These are phyloP conservation scores for Hanseniaspora lachancei DNA, from an alignment of 805 yeast species.

Conservation along the genomic window DNA sequence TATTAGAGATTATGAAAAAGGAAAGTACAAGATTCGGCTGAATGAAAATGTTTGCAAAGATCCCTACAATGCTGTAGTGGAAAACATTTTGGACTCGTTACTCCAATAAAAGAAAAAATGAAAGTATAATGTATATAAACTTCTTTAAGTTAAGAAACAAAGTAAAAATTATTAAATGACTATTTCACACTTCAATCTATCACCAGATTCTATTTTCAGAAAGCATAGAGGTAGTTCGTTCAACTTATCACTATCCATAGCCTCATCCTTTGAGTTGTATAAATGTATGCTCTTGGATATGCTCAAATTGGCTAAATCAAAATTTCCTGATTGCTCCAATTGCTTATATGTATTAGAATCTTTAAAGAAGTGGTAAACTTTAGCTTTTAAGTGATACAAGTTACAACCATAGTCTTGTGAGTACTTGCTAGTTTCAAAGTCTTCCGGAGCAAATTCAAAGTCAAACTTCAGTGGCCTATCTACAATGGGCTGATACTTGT, in stretches of 20 bases:
- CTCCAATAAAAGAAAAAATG: not conserved
- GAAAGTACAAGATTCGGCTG: not conserved
- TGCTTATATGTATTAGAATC: slow-evolving; percentile 29
- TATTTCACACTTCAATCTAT: slow-evolving; percentile 29
- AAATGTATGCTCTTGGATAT: slow-evolving; percentile 28
- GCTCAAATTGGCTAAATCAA: slow-evolving; percentile 19
- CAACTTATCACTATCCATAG: slow-evolving; percentile 20
- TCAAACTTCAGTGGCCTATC: slow-evolving; percentile 41
- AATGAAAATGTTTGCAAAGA: not conserved
- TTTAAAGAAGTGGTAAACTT: slow-evolving; percentile 42
- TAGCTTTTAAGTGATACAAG: slow-evolving; percentile 46
- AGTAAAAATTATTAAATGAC: slow-evolving; percentile 17
- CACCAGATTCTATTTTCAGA: slow-evolving; percentile 43
- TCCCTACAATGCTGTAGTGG: not conserved
- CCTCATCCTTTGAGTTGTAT: slow-evolving; percentile 25
- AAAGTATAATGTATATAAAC: too few relatives aligned
- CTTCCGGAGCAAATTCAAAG: slow-evolving; percentile 72
- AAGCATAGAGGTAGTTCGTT: slow-evolving; percentile 40
- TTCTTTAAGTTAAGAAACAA: too few relatives aligned
- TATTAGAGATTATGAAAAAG: not conserved
- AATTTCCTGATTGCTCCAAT: slow-evolving; percentile 14
- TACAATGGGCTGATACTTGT: slow-evolving; percentile 17
- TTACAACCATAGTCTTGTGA: slow-evolving; percentile 62
- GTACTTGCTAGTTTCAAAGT: slow-evolving; percentile 39
- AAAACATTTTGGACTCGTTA: not conserved